Conservation (phyloP, 1,284 basidiomycete genomes). For the Golubevia sp. region DNA sequence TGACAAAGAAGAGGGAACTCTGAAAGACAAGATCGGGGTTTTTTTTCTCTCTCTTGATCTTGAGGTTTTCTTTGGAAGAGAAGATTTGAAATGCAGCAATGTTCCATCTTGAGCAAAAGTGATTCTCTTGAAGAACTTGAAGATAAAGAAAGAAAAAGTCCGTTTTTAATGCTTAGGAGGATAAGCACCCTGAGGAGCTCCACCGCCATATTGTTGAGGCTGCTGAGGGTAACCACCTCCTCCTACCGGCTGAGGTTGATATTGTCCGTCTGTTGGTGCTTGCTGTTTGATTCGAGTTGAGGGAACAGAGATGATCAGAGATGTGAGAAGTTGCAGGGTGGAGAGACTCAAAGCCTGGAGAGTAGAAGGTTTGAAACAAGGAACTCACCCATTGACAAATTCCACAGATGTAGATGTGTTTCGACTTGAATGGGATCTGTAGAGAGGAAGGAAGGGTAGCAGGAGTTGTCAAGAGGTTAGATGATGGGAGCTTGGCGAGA, state of each 20-base stretch:
- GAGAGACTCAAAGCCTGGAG: background rate
- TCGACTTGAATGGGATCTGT: conserved; percentile 29
- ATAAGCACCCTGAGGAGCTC: background rate
- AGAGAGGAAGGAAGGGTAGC: background rate
- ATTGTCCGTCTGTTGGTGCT: background rate
- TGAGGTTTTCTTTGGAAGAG: no score
- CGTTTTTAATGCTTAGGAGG: background rate
- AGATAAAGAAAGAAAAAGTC: no score
- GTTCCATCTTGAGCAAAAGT: no score
- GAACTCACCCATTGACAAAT: conserved; percentile 47
- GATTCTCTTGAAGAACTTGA: no score
- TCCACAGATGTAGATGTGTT: conserved; percentile 50
- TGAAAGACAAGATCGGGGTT: no score
- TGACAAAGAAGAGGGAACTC: no score
- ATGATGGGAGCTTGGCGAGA: no score
- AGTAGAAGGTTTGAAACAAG: background rate
- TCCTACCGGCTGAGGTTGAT: background rate
- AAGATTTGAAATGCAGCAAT: no score
- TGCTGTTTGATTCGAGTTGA: no score
- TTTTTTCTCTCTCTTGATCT: no score
- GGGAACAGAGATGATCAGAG: background rate
- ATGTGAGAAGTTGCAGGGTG: background rate
- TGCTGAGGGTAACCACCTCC: background rate
- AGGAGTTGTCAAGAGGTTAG: background rate
- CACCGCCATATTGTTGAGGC: background rate